Conservation (phyloP, 495 filamentous ascomycete species). For the Penicillium tannophilum region DNA sequence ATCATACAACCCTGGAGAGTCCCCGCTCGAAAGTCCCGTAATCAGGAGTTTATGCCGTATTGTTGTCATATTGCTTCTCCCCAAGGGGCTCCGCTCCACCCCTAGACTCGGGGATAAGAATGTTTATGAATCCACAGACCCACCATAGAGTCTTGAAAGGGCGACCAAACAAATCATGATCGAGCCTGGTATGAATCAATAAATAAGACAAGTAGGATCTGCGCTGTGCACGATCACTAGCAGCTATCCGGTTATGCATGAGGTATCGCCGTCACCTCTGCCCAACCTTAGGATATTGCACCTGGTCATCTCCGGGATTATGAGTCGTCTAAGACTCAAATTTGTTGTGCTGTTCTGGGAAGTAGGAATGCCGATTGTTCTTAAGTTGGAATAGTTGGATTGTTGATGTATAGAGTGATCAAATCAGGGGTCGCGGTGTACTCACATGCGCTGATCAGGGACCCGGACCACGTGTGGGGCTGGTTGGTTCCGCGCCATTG, state of each 20-base stretch:
- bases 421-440: constrained; percentile 15
- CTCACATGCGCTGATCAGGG: constrained; percentile 23
- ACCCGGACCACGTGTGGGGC: constrained; percentile 3
- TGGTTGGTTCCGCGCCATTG: not conserved
- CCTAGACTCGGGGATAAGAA: not conserved
- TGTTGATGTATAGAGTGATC: constrained; percentile 6
- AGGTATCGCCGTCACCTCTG: too few species aligned
- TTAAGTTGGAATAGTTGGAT: not conserved
- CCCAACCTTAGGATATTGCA: not conserved
- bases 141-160: not conserved
- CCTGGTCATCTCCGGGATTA: not conserved
- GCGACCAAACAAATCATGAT: not conserved
- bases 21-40: not conserved
- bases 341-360: not conserved
- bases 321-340: not conserved
- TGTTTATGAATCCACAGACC: not conserved
- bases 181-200: not conserved
- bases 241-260: too few species aligned
- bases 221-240: not conserved
- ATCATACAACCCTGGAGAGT: not conserved
- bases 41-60: not conserved
- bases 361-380: not conserved
- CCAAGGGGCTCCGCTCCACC: not conserved
- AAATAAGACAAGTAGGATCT: not conserved
- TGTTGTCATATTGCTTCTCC: not conserved